Base-by-base conservation (phyloP, 345 rosid genomes). In the Litchi chinensis region DNA sequence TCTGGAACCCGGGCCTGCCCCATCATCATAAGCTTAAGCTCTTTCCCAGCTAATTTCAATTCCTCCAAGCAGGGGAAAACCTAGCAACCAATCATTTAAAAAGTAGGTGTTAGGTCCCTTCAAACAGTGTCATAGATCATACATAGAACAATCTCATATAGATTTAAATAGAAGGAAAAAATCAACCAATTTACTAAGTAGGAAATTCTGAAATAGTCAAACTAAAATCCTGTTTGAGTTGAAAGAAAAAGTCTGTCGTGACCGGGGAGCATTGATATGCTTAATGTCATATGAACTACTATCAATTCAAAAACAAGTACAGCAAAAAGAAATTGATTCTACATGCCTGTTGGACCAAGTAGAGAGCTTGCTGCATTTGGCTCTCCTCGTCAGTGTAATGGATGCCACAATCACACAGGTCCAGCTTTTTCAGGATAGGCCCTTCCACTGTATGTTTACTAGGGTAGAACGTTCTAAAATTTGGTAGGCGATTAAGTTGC, bases 391-490 rank as follows among this genome's bases (percentile, higher is more conserved):
- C 37, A 32, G 37, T 32, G 37, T 32, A 32, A 40, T 44, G 56
- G 37, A 11, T 4, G 57, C 22, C 26, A 71, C 77, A 77, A 50
- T 1, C 18, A 37, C 0, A 19, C 10, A 67, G 21, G n/a, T 70
- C 19, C 2, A 75, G 1, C 12, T 2, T 13, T 56, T 68, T 43
- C 6, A 86, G 63, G 41, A 0, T 19, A 15, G 83, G 83, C 70
- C 80, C 84, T 16, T 80, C 80, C 1, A 48, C 3, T 18, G 79
- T 65, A 56, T 80, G 80, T 15, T 6, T 9, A 46, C 83, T 78
- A 0, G 74, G 74, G 15, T 76, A 82, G 70, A 87, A 78, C 8
- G 66, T 68, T 24, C 19, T 37, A n/a, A 87, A 77, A 10, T 81
- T 13, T 5, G 74, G 43, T 2, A 85, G 22, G 0, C 0, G 2